Percentiles rank a stretch among this genome's conserved stretches.
phyloP scores from a whole-genome alignment of 768 basidiomycete species.

The Leccinum barrowsii region DNA sequence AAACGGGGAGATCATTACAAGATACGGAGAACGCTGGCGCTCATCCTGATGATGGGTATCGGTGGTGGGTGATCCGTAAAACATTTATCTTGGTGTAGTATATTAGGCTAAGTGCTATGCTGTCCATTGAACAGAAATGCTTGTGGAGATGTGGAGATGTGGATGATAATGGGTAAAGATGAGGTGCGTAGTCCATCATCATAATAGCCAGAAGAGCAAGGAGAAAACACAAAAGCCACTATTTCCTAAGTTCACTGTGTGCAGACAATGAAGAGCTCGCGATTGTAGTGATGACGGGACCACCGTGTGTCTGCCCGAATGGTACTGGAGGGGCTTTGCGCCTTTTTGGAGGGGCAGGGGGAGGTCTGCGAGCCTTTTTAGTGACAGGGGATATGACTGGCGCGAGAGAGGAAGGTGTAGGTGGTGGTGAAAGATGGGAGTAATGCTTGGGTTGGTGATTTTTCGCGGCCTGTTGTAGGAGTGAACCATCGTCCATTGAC shows the following conservation, averaged over 20 bases:
- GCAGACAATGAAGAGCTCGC: slow-evolving; percentile 35
- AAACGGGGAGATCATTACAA: not conserved
- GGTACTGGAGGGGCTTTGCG: slow-evolving; percentile 74
- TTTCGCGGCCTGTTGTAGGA: slow-evolving; percentile 18
- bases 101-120: slow-evolving; percentile 17
- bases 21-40: not conserved
- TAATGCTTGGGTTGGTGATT: slow-evolving; percentile 14
- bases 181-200: slow-evolving; percentile 5
- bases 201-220: slow-evolving; percentile 1
- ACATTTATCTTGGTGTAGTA: slow-evolving; percentile 13
- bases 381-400: slow-evolving; percentile 17
- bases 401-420: slow-evolving; percentile 16
- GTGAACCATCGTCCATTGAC: slow-evolving; percentile 26
- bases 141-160: slow-evolving; percentile 16
- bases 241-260: slow-evolving; percentile 17
- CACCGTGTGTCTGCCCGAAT: slow-evolving; percentile 43
- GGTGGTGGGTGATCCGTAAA: slow-evolving; percentile 5
- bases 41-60: slow-evolving; percentile 4
- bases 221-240: slow-evolving; percentile 2
- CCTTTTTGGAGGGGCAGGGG: slow-evolving; percentile 65
- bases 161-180: slow-evolving; percentile 7
- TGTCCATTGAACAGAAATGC: slow-evolving; percentile 22
- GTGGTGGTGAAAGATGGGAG: slow-evolving; percentile 16
- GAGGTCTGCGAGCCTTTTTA: slow-evolving; percentile 44
- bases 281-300: slow-evolving; percentile 60